phyloP scores from a whole-genome alignment of 1,284 basidiomycete genomes.

The Psilocybe mexicana region DNA sequence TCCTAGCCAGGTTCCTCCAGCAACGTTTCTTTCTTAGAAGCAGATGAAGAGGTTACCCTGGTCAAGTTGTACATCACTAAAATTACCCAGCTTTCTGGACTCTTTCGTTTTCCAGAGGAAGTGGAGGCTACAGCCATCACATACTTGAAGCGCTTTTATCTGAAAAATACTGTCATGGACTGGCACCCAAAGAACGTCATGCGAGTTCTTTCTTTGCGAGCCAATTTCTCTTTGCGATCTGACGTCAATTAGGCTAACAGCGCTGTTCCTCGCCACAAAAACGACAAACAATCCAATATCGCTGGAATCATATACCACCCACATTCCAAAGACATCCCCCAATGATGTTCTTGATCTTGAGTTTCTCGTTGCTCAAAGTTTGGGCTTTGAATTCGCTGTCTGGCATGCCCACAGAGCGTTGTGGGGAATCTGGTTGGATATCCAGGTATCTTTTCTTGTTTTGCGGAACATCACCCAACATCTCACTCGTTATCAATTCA shows the following conservation, averaged over 20 bases:
- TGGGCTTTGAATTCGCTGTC: slow-evolving; percentile 91
- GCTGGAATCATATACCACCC: slow-evolving; percentile 78
- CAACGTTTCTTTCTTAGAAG: slow-evolving; percentile 70
- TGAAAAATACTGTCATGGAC: slow-evolving; percentile 98
- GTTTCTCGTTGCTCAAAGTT: slow-evolving; percentile 92
- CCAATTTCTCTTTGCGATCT: background rate
- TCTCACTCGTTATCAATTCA: slow-evolving; percentile 24
- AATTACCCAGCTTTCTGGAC: slow-evolving; percentile 81
- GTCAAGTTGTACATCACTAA: slow-evolving; percentile 90
- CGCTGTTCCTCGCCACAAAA: slow-evolving; percentile 94
- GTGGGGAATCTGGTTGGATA: slow-evolving; percentile 89
- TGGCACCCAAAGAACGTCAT: slow-evolving; percentile 99
- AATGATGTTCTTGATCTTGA: slow-evolving; percentile 90
- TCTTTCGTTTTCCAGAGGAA: slow-evolving; percentile 87
- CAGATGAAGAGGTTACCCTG: slow-evolving; percentile 85
- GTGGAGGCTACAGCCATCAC: slow-evolving; percentile 91
- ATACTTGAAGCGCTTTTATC: slow-evolving; percentile 96
- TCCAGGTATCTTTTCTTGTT: slow-evolving; percentile 64
- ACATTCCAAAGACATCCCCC: slow-evolving; percentile 77
- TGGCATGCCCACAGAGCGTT: slow-evolving; percentile 90
- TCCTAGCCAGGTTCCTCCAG: slow-evolving; percentile 66
- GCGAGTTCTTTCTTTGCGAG: slow-evolving; percentile 47
- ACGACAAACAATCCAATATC: slow-evolving; percentile 93
- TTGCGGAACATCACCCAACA: slow-evolving; percentile 2
- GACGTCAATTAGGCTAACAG: slow-evolving; percentile 74